Base-by-base conservation (phyloP, 495 filamentous ascomycete species). In the Chaetomidium leptoderma region DNA sequence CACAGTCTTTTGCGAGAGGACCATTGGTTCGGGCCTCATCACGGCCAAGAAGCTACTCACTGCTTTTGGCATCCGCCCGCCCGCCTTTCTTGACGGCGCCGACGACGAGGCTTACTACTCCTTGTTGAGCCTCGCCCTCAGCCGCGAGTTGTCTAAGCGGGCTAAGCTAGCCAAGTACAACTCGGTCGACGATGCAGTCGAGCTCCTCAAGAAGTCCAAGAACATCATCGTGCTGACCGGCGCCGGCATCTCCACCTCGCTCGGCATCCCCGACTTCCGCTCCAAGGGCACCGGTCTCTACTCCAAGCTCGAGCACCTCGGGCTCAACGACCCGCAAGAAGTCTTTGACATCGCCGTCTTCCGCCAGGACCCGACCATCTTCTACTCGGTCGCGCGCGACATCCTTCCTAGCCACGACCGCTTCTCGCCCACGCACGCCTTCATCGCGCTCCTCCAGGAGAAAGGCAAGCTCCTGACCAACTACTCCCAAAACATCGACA, bases 401-500 rank as follows among this genome's bases (percentile, higher is more conserved):
- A 96, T 97, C 57, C 74, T 98, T 7, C 92, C 93, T 2, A 83
- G 83, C 7, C 79, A 79, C 2, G 75, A 82, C 14, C 86, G 85
- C 60, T 76, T 82, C 72, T 91, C 93, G 0, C 93, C 93, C 0
- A 97, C 93, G 0, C 93, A 98, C 72, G 87, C 85, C 39, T 98
- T 98, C 74, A 95, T 98, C 62, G 84, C 84, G n/a, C 79, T 97
- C n/a, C 81, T 98, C 2, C 91, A 97, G 68, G 79, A 91, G 58
- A 90, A 92, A 69, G 85, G 83, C 21, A 96, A 95, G 66, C 83
- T 98, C 19, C 79, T 97, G 48, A 97, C 92, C 26, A 96, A 97
- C 72, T 98, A 96, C 74, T 95, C 92, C 2, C 93, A 98, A 70
- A 98, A 98, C 69, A 98, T 98, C 63, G 93, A 98, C 75, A 97